Base-by-base conservation (phyloP, 139 green algal species). In the Coelastrella sp. region DNA sequence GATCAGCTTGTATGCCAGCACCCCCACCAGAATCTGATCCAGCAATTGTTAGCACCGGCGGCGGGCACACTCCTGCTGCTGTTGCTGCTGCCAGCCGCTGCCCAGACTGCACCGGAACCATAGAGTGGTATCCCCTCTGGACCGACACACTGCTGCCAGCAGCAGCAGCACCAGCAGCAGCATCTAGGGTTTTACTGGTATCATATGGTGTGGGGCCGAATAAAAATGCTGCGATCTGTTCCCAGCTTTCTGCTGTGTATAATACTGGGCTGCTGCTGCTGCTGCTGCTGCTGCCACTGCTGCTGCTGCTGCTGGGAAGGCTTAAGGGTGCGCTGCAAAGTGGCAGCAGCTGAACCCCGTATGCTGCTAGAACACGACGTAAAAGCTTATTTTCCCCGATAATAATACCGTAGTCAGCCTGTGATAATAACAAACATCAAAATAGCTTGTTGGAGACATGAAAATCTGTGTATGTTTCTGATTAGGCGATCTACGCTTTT, bases 11-110 rank as follows among this genome's bases (percentile, higher is more conserved):
- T 47, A 99, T 97, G 57, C 98, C 98, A 2, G 98, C 98, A 5
- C 98, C 98, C 23, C 97, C 98, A 11, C 98, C 98, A 32, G 95
- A 97, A 93, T 99, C 98, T 13, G 96, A 98, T 0, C 98, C 98
- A 4, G 98, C 98, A 17, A 99, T 93, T 14, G 93, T 94, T 57
- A 99, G 87, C 59, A 98, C 96, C 0, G 90, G 87, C 0, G 97
- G 96, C 14, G 93, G 82, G 59, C 58, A 60, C n/a, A 82, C 88
- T 14, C 58, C 82, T 11, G 19, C 73, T 22, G 59, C 80, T n/a
- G n/a, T n/a, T n/a, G n/a, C n/a, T 22, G 81, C 56, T 73, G 80
- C 81, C 73, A 78, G 57, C 58, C 74, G 22, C 74, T 89, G 64
- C 64, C 64, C 64, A 3, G 64, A 71, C 11, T 71, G 64, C 13